Evolutionary conservation across 2,329 filamentous ascomycete species (phyloP).

Genomic region (Nemania sp.): DNA sequence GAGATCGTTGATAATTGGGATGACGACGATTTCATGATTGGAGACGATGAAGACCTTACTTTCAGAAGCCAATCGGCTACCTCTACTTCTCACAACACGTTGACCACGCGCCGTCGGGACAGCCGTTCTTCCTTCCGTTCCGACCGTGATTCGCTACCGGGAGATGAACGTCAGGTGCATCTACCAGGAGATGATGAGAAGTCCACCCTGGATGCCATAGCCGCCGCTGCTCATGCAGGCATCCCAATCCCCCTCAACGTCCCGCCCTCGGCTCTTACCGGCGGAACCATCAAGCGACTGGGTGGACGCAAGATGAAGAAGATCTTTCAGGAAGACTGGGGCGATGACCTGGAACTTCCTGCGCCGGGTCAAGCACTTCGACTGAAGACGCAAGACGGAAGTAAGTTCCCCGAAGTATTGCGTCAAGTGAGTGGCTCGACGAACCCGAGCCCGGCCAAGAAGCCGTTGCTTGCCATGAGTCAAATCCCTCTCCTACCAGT

Average conservation of each 20-base stretch:
- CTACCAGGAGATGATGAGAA: conserved; percentile 83
- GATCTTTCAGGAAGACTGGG: conserved; percentile 79
- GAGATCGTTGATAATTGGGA: conserved; percentile 77
- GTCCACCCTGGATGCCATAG: conserved; percentile 83
- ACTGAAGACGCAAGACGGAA: conserved; percentile 65
- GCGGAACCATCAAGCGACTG: conserved; percentile 89
- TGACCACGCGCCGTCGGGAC: conserved; percentile 56
- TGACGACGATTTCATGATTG: conserved; percentile 74
- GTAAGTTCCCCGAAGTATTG: conserved; percentile 69
- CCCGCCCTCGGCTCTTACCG: conserved; percentile 84
- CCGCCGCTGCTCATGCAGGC: conserved; percentile 83
- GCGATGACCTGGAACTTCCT: conserved; percentile 75
- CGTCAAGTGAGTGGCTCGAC: conserved; percentile 67
- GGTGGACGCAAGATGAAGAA: conserved; percentile 75
- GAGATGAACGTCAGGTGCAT: conserved; percentile 86
- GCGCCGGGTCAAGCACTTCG: conserved; percentile 61
- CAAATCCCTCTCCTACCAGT: conserved; percentile 40
- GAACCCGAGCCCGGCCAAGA: conserved; percentile 57
- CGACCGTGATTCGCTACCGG: conserved; percentile 74
- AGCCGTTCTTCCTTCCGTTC: conserved; percentile 85
- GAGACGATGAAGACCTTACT: conserved; percentile 64
- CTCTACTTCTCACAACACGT: conserved; percentile 40
- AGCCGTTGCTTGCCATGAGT: conserved; percentile 33
- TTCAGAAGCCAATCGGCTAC: conserved; percentile 57
- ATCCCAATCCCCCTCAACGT: conserved; percentile 89